These are phyloP conservation scores for Pterula multifida DNA, from an alignment of 1,284 basidiomycete species.

Conservation along the genomic window DNA sequence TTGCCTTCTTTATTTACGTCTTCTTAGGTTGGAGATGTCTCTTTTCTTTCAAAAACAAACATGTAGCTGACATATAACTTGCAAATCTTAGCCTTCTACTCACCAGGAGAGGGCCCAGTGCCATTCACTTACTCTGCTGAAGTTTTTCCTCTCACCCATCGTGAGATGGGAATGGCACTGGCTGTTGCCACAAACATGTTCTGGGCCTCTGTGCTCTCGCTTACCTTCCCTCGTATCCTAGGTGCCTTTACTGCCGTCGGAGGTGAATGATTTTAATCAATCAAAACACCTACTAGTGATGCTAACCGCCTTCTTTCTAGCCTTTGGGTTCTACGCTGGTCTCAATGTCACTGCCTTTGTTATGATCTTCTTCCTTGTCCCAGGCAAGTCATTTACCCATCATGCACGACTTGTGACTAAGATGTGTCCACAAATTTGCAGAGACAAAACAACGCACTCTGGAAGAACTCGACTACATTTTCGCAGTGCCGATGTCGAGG, in stretches of 20 bases:
- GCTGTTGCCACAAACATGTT: constrained; percentile 39
- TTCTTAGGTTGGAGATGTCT: constrained; percentile 33
- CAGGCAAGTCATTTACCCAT: constrained; percentile 26
- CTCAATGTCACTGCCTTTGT: constrained; percentile 37
- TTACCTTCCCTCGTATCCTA: constrained; percentile 51
- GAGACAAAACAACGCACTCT: constrained; percentile 67
- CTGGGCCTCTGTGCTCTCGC: constrained; percentile 40
- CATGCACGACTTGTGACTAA: background rate
- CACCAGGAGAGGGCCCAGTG: constrained; percentile 60
- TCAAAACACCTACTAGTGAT: background rate
- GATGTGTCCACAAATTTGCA: constrained; percentile 6
- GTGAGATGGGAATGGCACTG: constrained; percentile 45
- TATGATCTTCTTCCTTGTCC: constrained; percentile 46
- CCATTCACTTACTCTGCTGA: constrained; percentile 56
- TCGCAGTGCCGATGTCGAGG: constrained; percentile 47
- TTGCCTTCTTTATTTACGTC: constrained; percentile 47
- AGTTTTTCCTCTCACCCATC: constrained; percentile 49
- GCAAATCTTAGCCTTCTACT: constrained; percentile 33
- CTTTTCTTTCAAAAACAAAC: background rate
- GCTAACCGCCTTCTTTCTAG: constrained; percentile 17
- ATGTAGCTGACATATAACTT: background rate
- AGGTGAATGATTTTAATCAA: constrained; percentile 13
- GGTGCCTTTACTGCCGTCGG: constrained; percentile 28
- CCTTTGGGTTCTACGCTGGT: constrained; percentile 45
- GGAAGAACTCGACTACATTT: constrained; percentile 44